Percentiles rank a stretch among this genome's conserved stretches.
phyloP scores from a whole-genome alignment of 2,329 filamentous ascomycete genomes.

The Achaetomium macrosporum region DNA sequence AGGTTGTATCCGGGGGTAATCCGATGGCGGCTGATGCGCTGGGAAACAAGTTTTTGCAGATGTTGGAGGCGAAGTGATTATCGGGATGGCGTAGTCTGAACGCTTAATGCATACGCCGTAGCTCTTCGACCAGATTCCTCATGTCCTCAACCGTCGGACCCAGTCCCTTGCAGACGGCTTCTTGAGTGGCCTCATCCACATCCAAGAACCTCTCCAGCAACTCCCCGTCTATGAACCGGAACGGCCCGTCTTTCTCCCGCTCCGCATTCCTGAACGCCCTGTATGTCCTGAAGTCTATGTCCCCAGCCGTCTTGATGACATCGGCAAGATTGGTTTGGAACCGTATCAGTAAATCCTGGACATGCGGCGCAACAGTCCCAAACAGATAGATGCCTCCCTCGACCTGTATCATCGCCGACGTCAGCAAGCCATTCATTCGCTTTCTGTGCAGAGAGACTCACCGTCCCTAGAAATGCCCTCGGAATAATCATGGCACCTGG shows the following conservation, averaged over 20 bases:
- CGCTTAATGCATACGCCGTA: slow-evolving; percentile 55
- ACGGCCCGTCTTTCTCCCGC: slow-evolving; percentile 66
- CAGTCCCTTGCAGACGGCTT: slow-evolving; percentile 47
- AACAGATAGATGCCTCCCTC: slow-evolving; percentile 92
- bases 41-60: not conserved
- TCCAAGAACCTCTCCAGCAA: slow-evolving; percentile 81
- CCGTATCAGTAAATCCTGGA: slow-evolving; percentile 74
- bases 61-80: too few species aligned
- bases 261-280: slow-evolving; percentile 74
- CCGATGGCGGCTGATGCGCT: not conserved
- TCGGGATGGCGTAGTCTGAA: too few species aligned
- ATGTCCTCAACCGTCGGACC: slow-evolving; percentile 59
- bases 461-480: slow-evolving; percentile 81
- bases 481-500: slow-evolving; percentile 66
- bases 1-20: not conserved
- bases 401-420: slow-evolving; percentile 47
- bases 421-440: not conserved
- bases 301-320: slow-evolving; percentile 62
- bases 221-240: slow-evolving; percentile 87
- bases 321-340: slow-evolving; percentile 69
- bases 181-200: slow-evolving; percentile 53
- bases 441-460: slow-evolving; percentile 39
- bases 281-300: slow-evolving; percentile 71
- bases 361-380: slow-evolving; percentile 64
- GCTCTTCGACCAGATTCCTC: slow-evolving; percentile 55